phyloP scores from a whole-genome alignment of 2,329 filamentous ascomycete genomes.

The Rutstroemia sp. region DNA sequence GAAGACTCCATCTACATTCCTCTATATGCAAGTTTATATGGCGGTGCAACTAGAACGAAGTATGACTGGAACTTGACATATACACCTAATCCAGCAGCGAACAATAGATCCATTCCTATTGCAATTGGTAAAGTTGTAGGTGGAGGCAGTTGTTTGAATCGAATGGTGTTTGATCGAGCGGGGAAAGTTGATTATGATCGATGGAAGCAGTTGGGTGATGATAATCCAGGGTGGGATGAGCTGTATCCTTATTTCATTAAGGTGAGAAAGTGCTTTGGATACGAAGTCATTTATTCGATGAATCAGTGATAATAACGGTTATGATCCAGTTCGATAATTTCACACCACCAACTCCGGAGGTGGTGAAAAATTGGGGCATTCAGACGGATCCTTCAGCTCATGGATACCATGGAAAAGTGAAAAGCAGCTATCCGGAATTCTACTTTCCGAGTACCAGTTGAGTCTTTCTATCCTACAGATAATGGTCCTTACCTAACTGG shows the following conservation, averaged over 20 bases:
- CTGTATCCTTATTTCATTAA: slow-evolving; percentile 7
- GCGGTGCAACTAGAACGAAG: slow-evolving; percentile 24
- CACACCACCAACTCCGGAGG: background rate
- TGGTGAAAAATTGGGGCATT: slow-evolving; percentile 2
- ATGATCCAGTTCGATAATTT: background rate
- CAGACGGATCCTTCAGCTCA: slow-evolving; percentile 1
- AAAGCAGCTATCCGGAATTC: slow-evolving; percentile 5
- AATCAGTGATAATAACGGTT: background rate
- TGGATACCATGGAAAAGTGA: slow-evolving; percentile 1
- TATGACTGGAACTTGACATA: slow-evolving; percentile 37
- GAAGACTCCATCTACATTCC: slow-evolving; percentile 6
- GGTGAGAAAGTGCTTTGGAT: background rate
- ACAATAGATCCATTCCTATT: slow-evolving; percentile 13
- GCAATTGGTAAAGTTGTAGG: slow-evolving; percentile 30
- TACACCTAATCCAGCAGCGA: slow-evolving; percentile 29
- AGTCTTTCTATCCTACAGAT: background rate
- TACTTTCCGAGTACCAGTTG: slow-evolving; percentile 5
- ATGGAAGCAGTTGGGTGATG: slow-evolving; percentile 36
- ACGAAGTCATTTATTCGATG: background rate
- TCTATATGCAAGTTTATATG: background rate
- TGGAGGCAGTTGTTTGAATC: slow-evolving; percentile 33
- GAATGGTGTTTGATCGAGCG: slow-evolving; percentile 21
- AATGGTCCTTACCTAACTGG: background rate
- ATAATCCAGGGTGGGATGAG: slow-evolving; percentile 36
- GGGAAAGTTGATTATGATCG: slow-evolving; percentile 28